Base-by-base conservation (phyloP, 2,329 filamentous ascomycete species). In the Aspergillus sojae region DNA sequence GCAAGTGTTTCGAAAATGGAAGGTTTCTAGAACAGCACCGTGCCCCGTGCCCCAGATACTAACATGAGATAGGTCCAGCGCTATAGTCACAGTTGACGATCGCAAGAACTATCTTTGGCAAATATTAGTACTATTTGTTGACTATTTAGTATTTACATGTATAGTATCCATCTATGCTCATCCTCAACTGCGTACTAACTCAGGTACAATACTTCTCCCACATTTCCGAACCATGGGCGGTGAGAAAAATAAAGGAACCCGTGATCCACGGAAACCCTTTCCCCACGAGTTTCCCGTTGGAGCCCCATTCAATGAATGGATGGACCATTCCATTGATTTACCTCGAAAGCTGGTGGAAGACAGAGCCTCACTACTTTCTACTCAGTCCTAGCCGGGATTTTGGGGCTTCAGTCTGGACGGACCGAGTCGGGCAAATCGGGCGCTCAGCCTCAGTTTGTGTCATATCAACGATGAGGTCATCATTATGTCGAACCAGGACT, bases 391-490 rank as follows among this genome's bases (percentile, higher is more conserved):
- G 36, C 16, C 16, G 16, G 14, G 36, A 39, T 36, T 39, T 39
- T 3, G 16, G 6, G 14, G 36, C 7, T 41, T 41, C 36, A 41
- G 36, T 7, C 19, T 41, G 36, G 19, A 41, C 23, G 30, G 46
- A n/a, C 21, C 21, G 46, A 50, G 26, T 28, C 43, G 60, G 53
- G 45, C 54, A 21, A 34, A 16, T 54, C 32, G 50, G 50, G 50
- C 50, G 26, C 39, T 36, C 54, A 21, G 59, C 30, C 30, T 61
- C 59, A 46, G 10, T 39, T 36, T 48, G 23, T 52, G 43, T 43
- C 34, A 50, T 60, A 21, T 41, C 43, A 23, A 32, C 41, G 32
- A 62, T 62, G 60, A 62, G 60, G 60, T 62, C 60, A 62, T 62
- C 53, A 52, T 62, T 62, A 62, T 57, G 60, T 62, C 45, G 52